Base-by-base conservation (phyloP, 768 basidiomycete genomes). In the Naganishia onofrii region DNA sequence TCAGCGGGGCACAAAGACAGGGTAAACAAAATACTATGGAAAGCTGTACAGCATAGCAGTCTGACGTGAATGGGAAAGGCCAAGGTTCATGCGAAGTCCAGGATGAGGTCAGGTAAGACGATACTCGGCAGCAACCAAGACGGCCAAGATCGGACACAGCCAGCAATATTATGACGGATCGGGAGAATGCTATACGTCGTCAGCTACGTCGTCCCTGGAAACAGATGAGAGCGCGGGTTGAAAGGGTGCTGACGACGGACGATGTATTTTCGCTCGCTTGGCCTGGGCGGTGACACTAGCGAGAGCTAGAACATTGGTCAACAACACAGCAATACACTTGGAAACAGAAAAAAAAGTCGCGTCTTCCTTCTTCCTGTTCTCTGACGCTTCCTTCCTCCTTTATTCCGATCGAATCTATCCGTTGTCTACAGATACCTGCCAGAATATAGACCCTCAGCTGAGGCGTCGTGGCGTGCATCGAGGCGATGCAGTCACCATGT, bases 321-420 rank as follows among this genome's bases (percentile, higher is more conserved):
- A 63, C 60, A 63, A 63, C 60, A 63, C 60, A 63, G 60, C 60
- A 34, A 26, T 63, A 63, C 60, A 63, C 38, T 15, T 34, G 38
- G 17, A 26, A 42, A 42, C 38, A 42, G 26, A 34, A 60, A 44
- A 63, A 32, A 13, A 13, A 58, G 9, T 23, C 10, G 32, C 13
- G 34, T 8, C 57, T 31, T 29, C 32, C 19, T 58, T 6, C 57
- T 21, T 51, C n/a, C 23, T 51, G 4, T 51, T n/a, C 48, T 51
- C 48, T 3, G 19, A 3, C n/a, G 48, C 23, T 51, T 23, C n/a
- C 21, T 51, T 51, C 48, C 48, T 42, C 15, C 42, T 42, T 42
- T 42, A 15, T 42, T 42, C 42, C 42, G 15, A 42, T 42, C 42
- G 42, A 17, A 42, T 42, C 42, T 42, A 7, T 42, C 42, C 8